These are phyloP conservation scores for Medicago truncatula DNA, from an alignment of 306 rosid genomes.

Conservation along the genomic window DNA sequence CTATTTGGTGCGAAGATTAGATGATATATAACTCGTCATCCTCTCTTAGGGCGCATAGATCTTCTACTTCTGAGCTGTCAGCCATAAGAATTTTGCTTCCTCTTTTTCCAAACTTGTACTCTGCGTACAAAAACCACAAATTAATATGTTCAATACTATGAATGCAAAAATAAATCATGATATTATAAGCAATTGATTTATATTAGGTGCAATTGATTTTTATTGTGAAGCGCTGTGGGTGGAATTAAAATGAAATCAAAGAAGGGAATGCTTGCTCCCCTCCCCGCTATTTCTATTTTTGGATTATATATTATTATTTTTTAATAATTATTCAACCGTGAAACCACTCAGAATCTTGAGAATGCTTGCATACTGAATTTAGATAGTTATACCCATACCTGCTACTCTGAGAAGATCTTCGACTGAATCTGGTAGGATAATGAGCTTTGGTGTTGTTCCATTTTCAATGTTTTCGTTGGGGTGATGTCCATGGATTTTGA, in stretches of 20 bases:
- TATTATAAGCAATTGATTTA: constrained; percentile 6
- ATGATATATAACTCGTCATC: constrained; percentile 69
- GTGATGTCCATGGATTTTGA: constrained; percentile 68
- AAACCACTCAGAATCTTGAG: constrained; percentile 19
- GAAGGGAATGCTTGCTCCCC: not conserved
- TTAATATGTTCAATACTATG: constrained; percentile 31
- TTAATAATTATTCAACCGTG: constrained; percentile 14
- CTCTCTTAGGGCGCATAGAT: constrained; percentile 69
- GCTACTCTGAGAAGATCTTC: constrained; percentile 69
- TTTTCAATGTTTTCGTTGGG: constrained; percentile 65
- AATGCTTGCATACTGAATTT: constrained; percentile 40
- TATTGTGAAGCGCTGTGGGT: not conserved
- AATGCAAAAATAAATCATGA: constrained; percentile 21
- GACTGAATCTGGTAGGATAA: constrained; percentile 74
- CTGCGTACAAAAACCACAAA: constrained; percentile 53
- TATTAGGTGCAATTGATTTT: constrained; percentile 11
- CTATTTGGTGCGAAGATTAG: constrained; percentile 40
- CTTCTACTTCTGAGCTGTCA: constrained; percentile 78
- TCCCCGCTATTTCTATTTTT: not conserved
- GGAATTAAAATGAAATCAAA: constrained; percentile 28
- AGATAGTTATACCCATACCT: constrained; percentile 56
- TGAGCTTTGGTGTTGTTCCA: constrained; percentile 54
- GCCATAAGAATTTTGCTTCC: constrained; percentile 73
- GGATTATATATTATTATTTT: not conserved
- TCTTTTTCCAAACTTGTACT: constrained; percentile 69